Conservation (phyloP, 805 yeast genomes). For the Brettanomyces bruxellensis region DNA sequence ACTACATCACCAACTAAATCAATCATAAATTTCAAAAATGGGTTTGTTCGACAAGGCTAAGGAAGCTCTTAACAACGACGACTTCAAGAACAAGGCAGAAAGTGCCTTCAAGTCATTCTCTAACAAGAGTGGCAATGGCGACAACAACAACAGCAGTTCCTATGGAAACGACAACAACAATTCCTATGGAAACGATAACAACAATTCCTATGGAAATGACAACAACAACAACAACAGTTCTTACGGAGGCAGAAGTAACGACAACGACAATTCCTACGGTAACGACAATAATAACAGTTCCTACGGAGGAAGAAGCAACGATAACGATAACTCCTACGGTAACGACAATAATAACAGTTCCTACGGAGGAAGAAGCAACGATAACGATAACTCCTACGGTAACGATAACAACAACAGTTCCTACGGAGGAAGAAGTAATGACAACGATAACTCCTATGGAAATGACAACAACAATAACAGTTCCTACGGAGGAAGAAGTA, state of each 20-base stretch:
- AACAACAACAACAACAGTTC: conserved; percentile 16
- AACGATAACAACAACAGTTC: conserved; percentile 14
- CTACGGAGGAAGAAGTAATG: conserved; percentile 21
- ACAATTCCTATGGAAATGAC: not conserved
- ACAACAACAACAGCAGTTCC: conserved; percentile 6
- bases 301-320: conserved; percentile 14
- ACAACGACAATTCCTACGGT: conserved; percentile 12
- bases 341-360: conserved; percentile 12
- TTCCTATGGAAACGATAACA: conserved; percentile 10
- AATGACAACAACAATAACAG: conserved; percentile 13
- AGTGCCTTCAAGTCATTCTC: conserved; percentile 21
- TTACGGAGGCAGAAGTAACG: conserved; percentile 20
- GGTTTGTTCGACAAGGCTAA: conserved; percentile 36
- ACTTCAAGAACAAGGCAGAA: conserved; percentile 18
- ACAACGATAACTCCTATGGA: conserved; percentile 19
- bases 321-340: conserved; percentile 15
- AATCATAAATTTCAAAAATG: conserved; percentile 16
- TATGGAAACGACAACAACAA: conserved; percentile 15
- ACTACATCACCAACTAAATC: too few species aligned
- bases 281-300: conserved; percentile 7
- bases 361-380: conserved; percentile 21
- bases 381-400: conserved; percentile 12
- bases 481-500: conserved; percentile 20
- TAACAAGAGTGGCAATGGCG: conserved; percentile 8
- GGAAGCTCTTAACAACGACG: conserved; percentile 22